phyloP scores from a whole-genome alignment of 129 eudicot species.

The Erigeron canadensis region DNA sequence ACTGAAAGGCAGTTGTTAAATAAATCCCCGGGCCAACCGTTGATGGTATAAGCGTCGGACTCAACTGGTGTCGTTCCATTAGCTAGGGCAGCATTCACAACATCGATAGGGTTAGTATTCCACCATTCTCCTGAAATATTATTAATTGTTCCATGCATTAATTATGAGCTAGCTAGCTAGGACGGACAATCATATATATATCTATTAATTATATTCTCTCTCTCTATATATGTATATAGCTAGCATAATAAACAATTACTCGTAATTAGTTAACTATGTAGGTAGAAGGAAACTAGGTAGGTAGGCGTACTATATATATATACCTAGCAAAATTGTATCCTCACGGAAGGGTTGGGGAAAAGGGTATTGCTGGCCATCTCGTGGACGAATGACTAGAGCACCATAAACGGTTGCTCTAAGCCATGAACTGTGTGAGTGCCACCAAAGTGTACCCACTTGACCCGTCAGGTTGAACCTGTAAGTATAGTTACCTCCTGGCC shows the following conservation, averaged over 20 bases:
- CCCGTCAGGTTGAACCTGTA: conserved; percentile 51
- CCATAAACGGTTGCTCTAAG: conserved; percentile 78
- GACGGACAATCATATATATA: too few species aligned
- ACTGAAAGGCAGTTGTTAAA: too few species aligned
- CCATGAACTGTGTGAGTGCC: conserved; percentile 70
- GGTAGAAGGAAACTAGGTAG: too few species aligned
- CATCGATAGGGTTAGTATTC: conserved; percentile 66
- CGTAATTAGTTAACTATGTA: too few species aligned
- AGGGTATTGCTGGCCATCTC: conserved; percentile 49
- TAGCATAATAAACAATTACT: too few species aligned
- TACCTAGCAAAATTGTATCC: conserved; percentile 41
- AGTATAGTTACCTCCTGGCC: conserved; percentile 58
- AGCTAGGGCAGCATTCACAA: conserved; percentile 43
- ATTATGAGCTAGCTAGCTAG: too few species aligned
- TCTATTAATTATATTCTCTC: too few species aligned
- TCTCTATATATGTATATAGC: too few species aligned
- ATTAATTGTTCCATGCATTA: too few species aligned
- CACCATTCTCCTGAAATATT: conserved; percentile 68
- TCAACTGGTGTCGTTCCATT: conserved; percentile 47
- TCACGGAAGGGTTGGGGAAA: conserved; percentile 57
- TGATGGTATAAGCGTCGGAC: conserved; percentile 64
- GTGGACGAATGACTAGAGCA: conserved; percentile 58
- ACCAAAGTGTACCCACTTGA: conserved; percentile 81
- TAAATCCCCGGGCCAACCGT: conserved; percentile 69
- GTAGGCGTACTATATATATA: too few species aligned